These are phyloP conservation scores for Ophiostoma himal-ulmi DNA, from an alignment of 2,329 filamentous ascomycete species.

Conservation along the genomic window DNA sequence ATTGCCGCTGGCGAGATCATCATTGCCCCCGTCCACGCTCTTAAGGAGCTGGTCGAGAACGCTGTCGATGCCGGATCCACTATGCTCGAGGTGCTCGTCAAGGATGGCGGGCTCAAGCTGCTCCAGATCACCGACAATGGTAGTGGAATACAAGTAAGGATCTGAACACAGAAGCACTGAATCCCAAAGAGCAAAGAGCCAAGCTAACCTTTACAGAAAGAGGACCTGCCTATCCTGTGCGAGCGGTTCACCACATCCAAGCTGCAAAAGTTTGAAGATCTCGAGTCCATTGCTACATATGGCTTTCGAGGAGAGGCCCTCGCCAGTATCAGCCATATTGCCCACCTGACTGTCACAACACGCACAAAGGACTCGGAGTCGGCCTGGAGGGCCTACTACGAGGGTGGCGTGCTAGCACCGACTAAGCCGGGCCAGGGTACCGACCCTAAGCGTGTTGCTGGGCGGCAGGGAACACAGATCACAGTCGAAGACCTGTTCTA, in stretches of 20 bases:
- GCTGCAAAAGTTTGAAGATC: constrained; percentile 85
- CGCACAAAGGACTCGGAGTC: constrained; percentile 82
- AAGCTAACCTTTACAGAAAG: constrained; percentile 53
- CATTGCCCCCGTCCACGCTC: constrained; percentile 87
- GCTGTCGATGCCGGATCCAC: constrained; percentile 96
- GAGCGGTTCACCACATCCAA: constrained; percentile 97
- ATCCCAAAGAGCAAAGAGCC: background rate
- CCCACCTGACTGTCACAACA: constrained; percentile 90
- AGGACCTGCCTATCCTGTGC: constrained; percentile 85
- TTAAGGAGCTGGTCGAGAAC: constrained; percentile 97
- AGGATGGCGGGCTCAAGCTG: constrained; percentile 90
- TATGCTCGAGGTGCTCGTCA: constrained; percentile 80
- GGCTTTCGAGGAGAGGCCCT: constrained; percentile 96
- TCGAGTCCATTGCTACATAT: constrained; percentile 85
- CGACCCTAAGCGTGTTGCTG: constrained; percentile 82
- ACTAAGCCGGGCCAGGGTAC: constrained; percentile 80
- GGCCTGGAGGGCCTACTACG: constrained; percentile 86
- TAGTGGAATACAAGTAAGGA: constrained; percentile 75
- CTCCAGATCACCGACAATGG: constrained; percentile 98
- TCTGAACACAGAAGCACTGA: background rate
- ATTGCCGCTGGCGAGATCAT: constrained; percentile 98
- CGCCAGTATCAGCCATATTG: constrained; percentile 97
- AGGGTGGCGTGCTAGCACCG: constrained; percentile 72
- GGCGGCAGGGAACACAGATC: constrained; percentile 86
- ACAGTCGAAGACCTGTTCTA: constrained; percentile 97